These are phyloP conservation scores for Ceratocystis lukuohia DNA, from an alignment of 2,329 filamentous ascomycete genomes.

Conservation along the genomic window DNA sequence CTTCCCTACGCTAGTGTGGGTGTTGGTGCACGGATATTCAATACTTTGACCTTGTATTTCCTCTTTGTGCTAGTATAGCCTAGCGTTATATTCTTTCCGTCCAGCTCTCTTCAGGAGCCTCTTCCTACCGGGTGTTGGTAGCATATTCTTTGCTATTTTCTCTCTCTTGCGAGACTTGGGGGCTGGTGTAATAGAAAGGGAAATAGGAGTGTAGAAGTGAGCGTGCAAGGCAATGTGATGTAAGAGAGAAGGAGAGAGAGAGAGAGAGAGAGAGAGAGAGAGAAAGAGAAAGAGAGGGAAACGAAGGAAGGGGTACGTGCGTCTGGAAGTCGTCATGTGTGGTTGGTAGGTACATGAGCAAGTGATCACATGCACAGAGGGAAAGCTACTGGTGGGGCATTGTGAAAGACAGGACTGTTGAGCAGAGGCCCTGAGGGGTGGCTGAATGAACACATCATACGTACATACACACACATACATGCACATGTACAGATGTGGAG, in stretches of 20 bases:
- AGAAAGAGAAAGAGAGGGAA: background rate
- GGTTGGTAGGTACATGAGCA: slow-evolving; percentile 5
- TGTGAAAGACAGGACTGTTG: background rate
- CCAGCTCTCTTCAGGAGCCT: background rate
- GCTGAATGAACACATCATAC: background rate
- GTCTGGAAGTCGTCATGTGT: background rate
- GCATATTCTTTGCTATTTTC: background rate
- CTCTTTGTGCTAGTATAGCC: background rate
- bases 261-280: background rate
- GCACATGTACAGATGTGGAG: background rate
- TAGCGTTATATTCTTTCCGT: background rate
- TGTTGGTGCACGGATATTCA: background rate
- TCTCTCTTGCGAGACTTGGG: background rate
- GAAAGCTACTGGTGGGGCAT: background rate
- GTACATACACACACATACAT: background rate
- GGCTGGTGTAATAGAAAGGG: background rate
- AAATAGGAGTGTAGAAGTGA: background rate
- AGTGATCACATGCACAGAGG: background rate
- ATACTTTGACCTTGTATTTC: background rate
- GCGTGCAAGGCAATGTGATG: too few relatives aligned
- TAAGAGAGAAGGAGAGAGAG: background rate
- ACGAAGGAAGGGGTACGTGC: slow-evolving; percentile 1
- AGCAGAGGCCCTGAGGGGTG: background rate
- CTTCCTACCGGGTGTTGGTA: background rate
- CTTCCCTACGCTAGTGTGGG: background rate